Base-by-base conservation (phyloP, 805 yeast species). In the Ogataea ramenticola region DNA sequence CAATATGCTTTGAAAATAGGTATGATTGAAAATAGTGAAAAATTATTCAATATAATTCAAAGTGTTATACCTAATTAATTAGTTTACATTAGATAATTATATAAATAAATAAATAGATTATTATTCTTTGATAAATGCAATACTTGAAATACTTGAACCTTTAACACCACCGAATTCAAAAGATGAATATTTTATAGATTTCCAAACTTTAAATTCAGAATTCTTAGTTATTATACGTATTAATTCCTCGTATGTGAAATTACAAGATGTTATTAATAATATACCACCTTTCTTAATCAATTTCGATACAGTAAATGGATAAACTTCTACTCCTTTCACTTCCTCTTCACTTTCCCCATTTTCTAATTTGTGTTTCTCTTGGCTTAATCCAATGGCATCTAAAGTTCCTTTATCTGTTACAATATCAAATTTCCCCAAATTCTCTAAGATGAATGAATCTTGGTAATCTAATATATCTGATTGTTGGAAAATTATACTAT, bases 331-430 rank as follows among this genome's bases (percentile, higher is more conserved):
- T 3, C 77, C 73, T 16, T 75, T 71, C 45, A 68, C 66, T 8
- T 68, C 71, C 45, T 68, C 66, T 9, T 68, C 71, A 12, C 64
- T 65, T 9, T 64, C 71, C 43, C 71, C 71, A 16, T 66, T 71
- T 3, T 65, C 51, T n/a, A 82, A 81, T 58, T 84, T 16, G 46
- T 75, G 75, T 19, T 63, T 71, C 2, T 67, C 51, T 20, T 82
- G 83, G 60, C 87, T 86, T 38, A 93, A 71, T 0, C 96, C 97
- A 48, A 93, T 91, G 5, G 99, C 99, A 65, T 93, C 99, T 20
- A 93, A 66, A 0, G 99, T 93, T 9, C 99, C 99, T 61, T 93
- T 93, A 64, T 93, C 99, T 16, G 89, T 66, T 1, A 91, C 76
- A 9, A 93, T 61, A 57, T 90, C 96, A 63, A 77, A 89, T 3